Conservation (phyloP, 352 stramenopile species). For the Phytopythium vexans region DNA sequence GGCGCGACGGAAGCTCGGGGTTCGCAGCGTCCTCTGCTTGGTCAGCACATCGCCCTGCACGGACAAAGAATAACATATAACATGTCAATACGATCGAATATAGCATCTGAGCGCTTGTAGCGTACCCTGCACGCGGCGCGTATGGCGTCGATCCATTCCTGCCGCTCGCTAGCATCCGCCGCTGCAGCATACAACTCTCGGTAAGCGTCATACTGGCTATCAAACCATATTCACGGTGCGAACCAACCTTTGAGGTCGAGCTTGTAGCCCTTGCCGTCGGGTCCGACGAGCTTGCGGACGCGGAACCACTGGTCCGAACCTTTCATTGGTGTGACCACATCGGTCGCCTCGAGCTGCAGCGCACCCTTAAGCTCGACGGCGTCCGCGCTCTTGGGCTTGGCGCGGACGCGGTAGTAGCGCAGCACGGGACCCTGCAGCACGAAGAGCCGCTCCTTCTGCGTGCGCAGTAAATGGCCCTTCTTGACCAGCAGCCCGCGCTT, state of each 20-base stretch:
- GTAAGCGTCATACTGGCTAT: no score
- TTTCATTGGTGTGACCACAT: constrained; percentile 44
- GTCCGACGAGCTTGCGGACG: constrained; percentile 46
- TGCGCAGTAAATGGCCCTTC: constrained; percentile 52
- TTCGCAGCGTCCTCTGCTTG: constrained; percentile 21
- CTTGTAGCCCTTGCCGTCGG: constrained; percentile 57
- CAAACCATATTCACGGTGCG: background rate
- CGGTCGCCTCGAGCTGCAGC: constrained; percentile 36
- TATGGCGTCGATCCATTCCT: constrained; percentile 60
- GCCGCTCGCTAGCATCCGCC: constrained; percentile 36
- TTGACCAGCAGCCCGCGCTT: constrained; percentile 49
- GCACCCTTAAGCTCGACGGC: constrained; percentile 36
- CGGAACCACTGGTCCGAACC: constrained; percentile 61
- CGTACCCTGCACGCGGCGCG: constrained; percentile 46
- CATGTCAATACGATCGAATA: background rate
- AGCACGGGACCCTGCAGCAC: constrained; percentile 37
- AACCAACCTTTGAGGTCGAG: constrained; percentile 59
- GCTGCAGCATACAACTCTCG: constrained; percentile 17
- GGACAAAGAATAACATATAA: background rate
- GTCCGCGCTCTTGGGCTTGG: constrained; percentile 22
- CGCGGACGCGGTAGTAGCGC: constrained; percentile 32
- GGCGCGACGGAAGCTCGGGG: background rate
- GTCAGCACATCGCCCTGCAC: constrained; percentile 20
- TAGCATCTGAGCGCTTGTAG: background rate
- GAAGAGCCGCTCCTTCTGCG: constrained; percentile 54